Evolutionary conservation across 2,329 filamentous ascomycete species (phyloP), one percentile per base, ranked within the genome.

Genomic region (Paraconiothyrium brasiliense): DNA sequence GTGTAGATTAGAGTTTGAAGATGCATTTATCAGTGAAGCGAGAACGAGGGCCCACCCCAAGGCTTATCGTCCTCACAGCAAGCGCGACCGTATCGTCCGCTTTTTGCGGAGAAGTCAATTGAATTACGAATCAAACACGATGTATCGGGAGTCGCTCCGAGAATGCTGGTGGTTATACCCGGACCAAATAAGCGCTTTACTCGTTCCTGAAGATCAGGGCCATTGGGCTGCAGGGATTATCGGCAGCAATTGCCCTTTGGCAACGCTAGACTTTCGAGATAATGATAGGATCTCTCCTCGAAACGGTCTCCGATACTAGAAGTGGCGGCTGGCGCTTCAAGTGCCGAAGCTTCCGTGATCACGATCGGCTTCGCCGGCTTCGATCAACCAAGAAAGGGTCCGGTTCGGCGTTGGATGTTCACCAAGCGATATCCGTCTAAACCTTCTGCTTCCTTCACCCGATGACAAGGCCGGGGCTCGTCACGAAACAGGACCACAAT

Each of bases 21-120:
- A 58, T 56, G 61, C 57, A 67, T 67, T 67, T 65, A 68, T 59
- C 63, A 67, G 64, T 44, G 57, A 64, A 63, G 64, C 64, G 57
- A 63, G 51, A 49, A 47, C 22, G 54, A 48, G 47, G 52, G 47
- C 35, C 48, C 14, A 37, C 44, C 43, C 8, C 20, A 24, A 41
- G 35, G n/a, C 10, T 30, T 24, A 14, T 47, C 10, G 30, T 11
- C 2, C 24, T 24, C 32, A 20, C 20, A 56, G 30, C 54, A 39
- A 56, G 30, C 5, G n/a, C 32, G 20, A n/a, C 20, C 20, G 34
- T 35, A 39, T 48, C 30, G 39, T 55, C 43, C 16, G n/a, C 30
- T 41, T 27, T 27, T 46, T 44, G 27, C 30, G 16, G 52, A 34
- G 24, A 46, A 8, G 10, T 55, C 35, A 43, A 22, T 43, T 20